Base-by-base conservation (phyloP, 768 basidiomycete genomes). In the Pisolithus microcarpus region DNA sequence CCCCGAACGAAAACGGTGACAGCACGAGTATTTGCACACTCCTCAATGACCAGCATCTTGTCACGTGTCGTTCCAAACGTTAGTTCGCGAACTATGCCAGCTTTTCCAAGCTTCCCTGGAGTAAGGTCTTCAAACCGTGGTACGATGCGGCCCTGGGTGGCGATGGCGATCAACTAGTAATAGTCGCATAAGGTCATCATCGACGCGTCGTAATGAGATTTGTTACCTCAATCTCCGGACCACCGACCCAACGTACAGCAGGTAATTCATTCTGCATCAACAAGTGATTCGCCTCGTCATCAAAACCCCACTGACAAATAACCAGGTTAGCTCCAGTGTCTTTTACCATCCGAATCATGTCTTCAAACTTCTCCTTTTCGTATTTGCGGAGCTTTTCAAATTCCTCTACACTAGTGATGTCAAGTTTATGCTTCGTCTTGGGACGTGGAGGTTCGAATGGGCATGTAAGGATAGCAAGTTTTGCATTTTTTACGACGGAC, bases 261-360 rank as follows among this genome's bases (percentile, higher is more conserved):
- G 96, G 96, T 34, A 99, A 76, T 13, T 94, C 91, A 60, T 97
- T 98, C 74, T 96, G 93, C 91, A 98, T 92, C 56, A 99, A 70
- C 60, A 98, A 58, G 66, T 98, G 96, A 65, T 99, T 99, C 40
- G 96, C 96, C 71, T 99, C 96, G 63, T 99, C 96, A 65, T 99
- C 96, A 64, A 99, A 99, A 53, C 96, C 96, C 96, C 96, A 99
- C 65, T 99, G 96, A 70, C 96, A 99, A 60, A 99, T 97, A 57
- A 99, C 96, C 53, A 99, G 71, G 70, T 99, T 99, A 13, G 96
- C 95, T 36, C 96, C 96, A 15, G 94, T 88, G 60, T 95, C 86
- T 68, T 97, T 95, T 52, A 98, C 94, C 66, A 82, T 75, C 70
- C 87, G 86, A 69, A 99, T 97, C 96, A 99, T 99, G 64, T 92